Evolutionary conservation across 352 stramenopile genomes (phyloP).

Genomic region (Pythium aristosporum): DNA sequence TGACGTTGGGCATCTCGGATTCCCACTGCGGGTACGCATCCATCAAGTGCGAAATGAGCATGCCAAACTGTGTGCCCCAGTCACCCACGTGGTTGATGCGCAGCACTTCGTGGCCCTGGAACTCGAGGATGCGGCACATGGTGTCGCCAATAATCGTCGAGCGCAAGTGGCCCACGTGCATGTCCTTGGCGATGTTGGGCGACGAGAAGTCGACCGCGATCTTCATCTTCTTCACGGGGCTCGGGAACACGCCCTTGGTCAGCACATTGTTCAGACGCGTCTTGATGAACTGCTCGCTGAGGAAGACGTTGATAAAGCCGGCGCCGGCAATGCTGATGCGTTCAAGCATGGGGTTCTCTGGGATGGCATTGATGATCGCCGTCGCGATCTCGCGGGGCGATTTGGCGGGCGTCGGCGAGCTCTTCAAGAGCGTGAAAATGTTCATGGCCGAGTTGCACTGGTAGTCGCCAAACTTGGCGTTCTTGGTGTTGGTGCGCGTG

Average conservation of each 20-base stretch:
- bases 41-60: conserved; percentile 99
- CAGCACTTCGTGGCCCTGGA: conserved; percentile 79
- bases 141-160: conserved; percentile 92
- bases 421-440: conserved; percentile 96
- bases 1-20: conserved; percentile 93
- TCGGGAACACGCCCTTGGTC: conserved; percentile 65
- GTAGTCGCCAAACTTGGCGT: conserved; percentile 93
- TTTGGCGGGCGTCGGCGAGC: conserved; percentile 59
- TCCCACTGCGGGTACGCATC: conserved; percentile 96
- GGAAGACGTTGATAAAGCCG: conserved; percentile 98
- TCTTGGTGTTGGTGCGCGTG: conserved; percentile 76
- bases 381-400: conserved; percentile 88
- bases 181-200: conserved; percentile 89
- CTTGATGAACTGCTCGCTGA: conserved; percentile 86
- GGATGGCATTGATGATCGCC: conserved; percentile 88
- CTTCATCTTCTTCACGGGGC: conserved; percentile 78
- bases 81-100: conserved; percentile 87
- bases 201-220: conserved; percentile 86
- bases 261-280: conserved; percentile 71
- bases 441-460: conserved; percentile 98
- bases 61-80: conserved; percentile 97
- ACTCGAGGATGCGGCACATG: conserved; percentile 86
- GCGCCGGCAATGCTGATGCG: conserved; percentile 90
- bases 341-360: conserved; percentile 85
- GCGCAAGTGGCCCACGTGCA: conserved; percentile 87